Conservation (phyloP, 805 yeast genomes). For the Henningerozyma blattae region DNA sequence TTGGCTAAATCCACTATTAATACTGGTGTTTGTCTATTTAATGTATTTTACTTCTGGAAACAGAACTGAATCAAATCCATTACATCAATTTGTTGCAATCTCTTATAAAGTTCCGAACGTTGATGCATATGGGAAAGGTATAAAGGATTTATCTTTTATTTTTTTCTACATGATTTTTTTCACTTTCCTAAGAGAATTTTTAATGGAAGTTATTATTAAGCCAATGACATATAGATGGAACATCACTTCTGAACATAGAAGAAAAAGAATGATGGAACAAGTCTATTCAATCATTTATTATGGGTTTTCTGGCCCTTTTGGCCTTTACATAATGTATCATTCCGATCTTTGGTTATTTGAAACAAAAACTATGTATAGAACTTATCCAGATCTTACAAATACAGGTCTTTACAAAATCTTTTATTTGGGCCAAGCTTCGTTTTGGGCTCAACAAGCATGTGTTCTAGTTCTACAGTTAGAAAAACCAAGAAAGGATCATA, state of each 20-base stretch:
- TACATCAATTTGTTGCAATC: slow-evolving; percentile 44
- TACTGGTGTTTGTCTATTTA: slow-evolving; percentile 27
- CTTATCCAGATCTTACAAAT: slow-evolving; percentile 68
- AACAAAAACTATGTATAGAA: slow-evolving; percentile 60
- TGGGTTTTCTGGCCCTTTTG: slow-evolving; percentile 64
- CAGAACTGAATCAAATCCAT: slow-evolving; percentile 39
- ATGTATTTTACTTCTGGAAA: slow-evolving; percentile 41
- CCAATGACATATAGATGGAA: slow-evolving; percentile 44
- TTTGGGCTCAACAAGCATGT: slow-evolving; percentile 87
- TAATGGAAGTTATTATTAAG: slow-evolving; percentile 62
- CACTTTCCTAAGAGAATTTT: slow-evolving; percentile 76
- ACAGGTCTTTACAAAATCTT: slow-evolving; percentile 57
- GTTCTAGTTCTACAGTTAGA: slow-evolving; percentile 69
- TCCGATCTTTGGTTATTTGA: slow-evolving; percentile 78
- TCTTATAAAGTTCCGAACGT: slow-evolving; percentile 48
- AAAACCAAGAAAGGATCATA: slow-evolving; percentile 80
- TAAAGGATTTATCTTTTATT: slow-evolving; percentile 63
- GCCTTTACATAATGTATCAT: slow-evolving; percentile 68
- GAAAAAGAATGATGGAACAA: slow-evolving; percentile 78
- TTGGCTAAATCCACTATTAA: slow-evolving; percentile 52
- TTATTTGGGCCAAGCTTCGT: slow-evolving; percentile 81
- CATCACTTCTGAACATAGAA: slow-evolving; percentile 31
- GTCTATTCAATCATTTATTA: slow-evolving; percentile 68
- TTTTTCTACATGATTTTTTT: slow-evolving; percentile 65
- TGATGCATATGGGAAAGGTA: slow-evolving; percentile 69